Conservation (phyloP, 805 yeast genomes). For the Ogataea nakhonphanomensis region DNA sequence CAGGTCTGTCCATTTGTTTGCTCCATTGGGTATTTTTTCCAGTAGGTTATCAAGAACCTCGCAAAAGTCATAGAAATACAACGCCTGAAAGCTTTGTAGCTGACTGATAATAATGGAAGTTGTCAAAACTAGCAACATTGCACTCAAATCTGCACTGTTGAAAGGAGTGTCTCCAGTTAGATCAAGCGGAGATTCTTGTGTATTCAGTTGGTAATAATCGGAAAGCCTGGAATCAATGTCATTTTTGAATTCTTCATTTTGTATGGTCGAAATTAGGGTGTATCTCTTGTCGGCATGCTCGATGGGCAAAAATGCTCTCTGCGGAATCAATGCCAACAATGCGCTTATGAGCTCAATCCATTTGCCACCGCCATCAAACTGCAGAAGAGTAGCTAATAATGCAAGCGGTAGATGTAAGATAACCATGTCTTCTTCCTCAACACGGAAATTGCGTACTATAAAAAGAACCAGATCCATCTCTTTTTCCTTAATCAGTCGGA, state of each 20-base stretch:
- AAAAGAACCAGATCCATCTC: constrained; percentile 52
- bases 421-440: constrained; percentile 85
- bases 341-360: constrained; percentile 41
- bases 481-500: constrained; percentile 38
- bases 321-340: constrained; percentile 56
- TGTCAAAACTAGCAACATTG: constrained; percentile 34
- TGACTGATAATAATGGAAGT: constrained; percentile 22
- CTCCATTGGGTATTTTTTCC: constrained; percentile 43
- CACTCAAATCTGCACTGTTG: constrained; percentile 41
- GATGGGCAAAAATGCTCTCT: constrained; percentile 56
- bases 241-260: constrained; percentile 11
- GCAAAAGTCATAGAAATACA: constrained; percentile 32
- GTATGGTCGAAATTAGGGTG: constrained; percentile 6
- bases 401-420: constrained; percentile 72
- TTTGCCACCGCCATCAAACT: constrained; percentile 20
- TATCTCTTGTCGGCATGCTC: constrained; percentile 36
- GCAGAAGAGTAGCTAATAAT: constrained; percentile 44
- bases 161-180: constrained; percentile 17
- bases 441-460: constrained; percentile 61
- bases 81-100: constrained; percentile 14
- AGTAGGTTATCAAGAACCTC: constrained; percentile 36
- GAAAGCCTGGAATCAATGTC: constrained; percentile 14
- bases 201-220: constrained; percentile 15
- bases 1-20: constrained; percentile 31
- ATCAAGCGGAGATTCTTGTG: constrained; percentile 5